These are phyloP conservation scores for Hypomontagnella submonticulosa DNA, from an alignment of 495 filamentous ascomycete genomes.

Conservation along the genomic window DNA sequence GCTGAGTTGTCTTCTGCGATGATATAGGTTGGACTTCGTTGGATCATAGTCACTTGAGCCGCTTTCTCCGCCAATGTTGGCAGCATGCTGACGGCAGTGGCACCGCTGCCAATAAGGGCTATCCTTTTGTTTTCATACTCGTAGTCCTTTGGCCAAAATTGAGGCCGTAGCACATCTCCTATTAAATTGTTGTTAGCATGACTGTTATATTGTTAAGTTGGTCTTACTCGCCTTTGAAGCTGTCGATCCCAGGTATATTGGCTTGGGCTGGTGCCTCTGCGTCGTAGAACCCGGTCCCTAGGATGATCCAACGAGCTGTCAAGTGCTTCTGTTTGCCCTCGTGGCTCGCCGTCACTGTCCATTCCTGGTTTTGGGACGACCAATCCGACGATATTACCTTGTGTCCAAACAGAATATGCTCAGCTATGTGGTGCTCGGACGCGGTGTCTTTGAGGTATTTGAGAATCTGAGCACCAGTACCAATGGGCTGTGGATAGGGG, in stretches of 20 bases:
- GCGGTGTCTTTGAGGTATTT: conserved; percentile 67
- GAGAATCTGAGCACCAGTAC: conserved; percentile 64
- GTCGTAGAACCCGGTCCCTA: conserved; percentile 70
- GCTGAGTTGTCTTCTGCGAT: neutral
- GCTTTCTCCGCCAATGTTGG: conserved; percentile 54
- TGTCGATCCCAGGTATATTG: conserved; percentile 61
- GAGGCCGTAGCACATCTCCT: conserved; percentile 60
- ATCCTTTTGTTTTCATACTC: conserved; percentile 59
- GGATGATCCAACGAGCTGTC: conserved; percentile 60
- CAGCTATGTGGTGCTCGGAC: conserved; percentile 63
- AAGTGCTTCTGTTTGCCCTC: conserved; percentile 38
- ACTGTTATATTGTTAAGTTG: neutral
- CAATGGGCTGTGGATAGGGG: conserved; percentile 64
- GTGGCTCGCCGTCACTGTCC: conserved; percentile 59
- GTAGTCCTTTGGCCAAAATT: conserved; percentile 63
- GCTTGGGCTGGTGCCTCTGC: conserved; percentile 63
- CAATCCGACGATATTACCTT: conserved; percentile 62
- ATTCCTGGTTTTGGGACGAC: conserved; percentile 61
- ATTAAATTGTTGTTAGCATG: neutral
- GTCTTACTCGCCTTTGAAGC: conserved; percentile 48
- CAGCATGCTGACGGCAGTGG: conserved; percentile 59
- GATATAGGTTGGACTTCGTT: conserved; percentile 61
- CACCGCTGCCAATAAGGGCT: conserved; percentile 57
- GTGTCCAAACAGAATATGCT: conserved; percentile 65
- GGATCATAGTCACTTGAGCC: conserved; percentile 57